phyloP scores from a whole-genome alignment of 805 yeast species.

The Metschnikowia cubensis region DNA sequence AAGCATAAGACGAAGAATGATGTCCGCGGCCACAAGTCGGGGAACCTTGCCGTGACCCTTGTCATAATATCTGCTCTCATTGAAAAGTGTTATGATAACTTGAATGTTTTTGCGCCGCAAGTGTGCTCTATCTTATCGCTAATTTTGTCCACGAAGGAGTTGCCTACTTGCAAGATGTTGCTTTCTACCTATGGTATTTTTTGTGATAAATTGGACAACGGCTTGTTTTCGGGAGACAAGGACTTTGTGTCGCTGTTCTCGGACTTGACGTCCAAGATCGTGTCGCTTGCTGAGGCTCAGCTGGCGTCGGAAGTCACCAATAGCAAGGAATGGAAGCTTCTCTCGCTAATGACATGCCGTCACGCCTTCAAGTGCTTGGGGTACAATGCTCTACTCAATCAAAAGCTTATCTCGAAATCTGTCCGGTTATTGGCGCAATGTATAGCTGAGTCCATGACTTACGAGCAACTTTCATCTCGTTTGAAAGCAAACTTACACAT shows the following conservation, averaged over 20 bases:
- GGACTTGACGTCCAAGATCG: slow-evolving; percentile 17
- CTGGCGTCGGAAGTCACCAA: slow-evolving; percentile 23
- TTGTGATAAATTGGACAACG: slow-evolving; percentile 45
- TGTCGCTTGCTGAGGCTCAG: slow-evolving; percentile 15
- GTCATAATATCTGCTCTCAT: slow-evolving; percentile 67
- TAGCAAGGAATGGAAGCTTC: slow-evolving; percentile 43
- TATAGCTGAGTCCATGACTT: slow-evolving; percentile 22
- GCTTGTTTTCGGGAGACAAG: slow-evolving; percentile 62
- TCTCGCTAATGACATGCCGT: slow-evolving; percentile 39
- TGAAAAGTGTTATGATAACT: slow-evolving; percentile 72
- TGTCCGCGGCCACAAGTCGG: slow-evolving; percentile 57
- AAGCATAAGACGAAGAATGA: slow-evolving; percentile 60
- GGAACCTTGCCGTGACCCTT: slow-evolving; percentile 80
- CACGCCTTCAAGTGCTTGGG: slow-evolving; percentile 38
- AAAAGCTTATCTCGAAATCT: slow-evolving; percentile 28
- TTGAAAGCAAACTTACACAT: slow-evolving; percentile 26
- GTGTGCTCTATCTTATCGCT: slow-evolving; percentile 56
- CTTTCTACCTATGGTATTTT: slow-evolving; percentile 44
- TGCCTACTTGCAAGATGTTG: slow-evolving; percentile 53
- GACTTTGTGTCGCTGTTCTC: slow-evolving; percentile 48
- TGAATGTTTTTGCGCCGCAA: slow-evolving; percentile 74
- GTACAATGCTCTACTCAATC: slow-evolving; percentile 27
- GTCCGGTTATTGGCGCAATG: slow-evolving; percentile 38
- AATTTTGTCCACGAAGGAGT: slow-evolving; percentile 55
- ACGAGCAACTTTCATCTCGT: slow-evolving; percentile 20